Evolutionary conservation across 139 green algal genomes (phyloP).

Genomic region (Bryopsis sp.): DNA sequence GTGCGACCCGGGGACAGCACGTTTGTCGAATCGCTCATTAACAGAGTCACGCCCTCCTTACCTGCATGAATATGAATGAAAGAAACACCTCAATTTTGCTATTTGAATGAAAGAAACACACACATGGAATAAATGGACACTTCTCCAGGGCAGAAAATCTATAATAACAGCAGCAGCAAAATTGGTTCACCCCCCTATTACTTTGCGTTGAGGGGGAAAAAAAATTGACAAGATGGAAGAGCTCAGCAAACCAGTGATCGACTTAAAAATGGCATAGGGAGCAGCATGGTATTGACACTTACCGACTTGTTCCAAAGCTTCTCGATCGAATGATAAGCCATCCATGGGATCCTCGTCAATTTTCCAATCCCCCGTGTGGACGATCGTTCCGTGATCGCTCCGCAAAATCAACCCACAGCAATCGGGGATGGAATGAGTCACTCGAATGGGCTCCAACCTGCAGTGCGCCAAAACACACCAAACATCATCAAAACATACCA

Average conservation of each 20-base stretch:
- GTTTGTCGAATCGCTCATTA: constrained; percentile 98
- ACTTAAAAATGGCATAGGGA: background rate
- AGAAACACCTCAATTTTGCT: background rate
- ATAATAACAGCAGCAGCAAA: too few species aligned
- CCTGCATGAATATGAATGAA: constrained; percentile 26
- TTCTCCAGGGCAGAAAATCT: constrained; percentile 6
- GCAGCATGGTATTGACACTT: too few species aligned
- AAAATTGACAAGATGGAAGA: too few species aligned
- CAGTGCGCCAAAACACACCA: background rate
- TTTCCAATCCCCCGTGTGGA: constrained; percentile 96
- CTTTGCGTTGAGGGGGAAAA: too few species aligned
- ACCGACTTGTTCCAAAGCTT: constrained; percentile 71
- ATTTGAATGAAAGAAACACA: too few species aligned
- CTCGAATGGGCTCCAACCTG: constrained; percentile 71
- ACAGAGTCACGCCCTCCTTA: constrained; percentile 67
- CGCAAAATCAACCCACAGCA: constrained; percentile 90
- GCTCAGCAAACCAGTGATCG: too few species aligned
- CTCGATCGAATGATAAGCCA: constrained; percentile 81
- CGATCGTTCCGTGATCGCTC: constrained; percentile 79
- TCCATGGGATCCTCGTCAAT: constrained; percentile 96
- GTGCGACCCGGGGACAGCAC: constrained; percentile 87
- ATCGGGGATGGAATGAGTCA: constrained; percentile 98
- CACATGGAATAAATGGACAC: background rate
- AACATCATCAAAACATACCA: background rate
- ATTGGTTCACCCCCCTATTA: too few species aligned